These are phyloP conservation scores for Arctostaphylos glauca DNA, from an alignment of 148 eudicot species.

Conservation along the genomic window DNA sequence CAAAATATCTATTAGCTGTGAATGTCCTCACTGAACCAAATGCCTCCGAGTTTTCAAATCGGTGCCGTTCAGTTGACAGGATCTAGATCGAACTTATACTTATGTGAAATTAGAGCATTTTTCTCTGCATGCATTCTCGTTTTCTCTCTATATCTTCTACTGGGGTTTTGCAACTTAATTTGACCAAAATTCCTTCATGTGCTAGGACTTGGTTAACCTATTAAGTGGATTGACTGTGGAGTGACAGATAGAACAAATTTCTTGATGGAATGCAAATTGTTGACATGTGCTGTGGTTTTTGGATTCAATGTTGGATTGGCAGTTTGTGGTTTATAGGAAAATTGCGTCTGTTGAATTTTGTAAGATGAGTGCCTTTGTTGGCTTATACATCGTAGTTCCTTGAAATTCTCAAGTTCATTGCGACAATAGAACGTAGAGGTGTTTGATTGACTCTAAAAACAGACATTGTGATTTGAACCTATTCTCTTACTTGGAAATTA, in stretches of 20 bases:
- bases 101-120: not conserved
- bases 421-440: not conserved
- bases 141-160: not conserved
- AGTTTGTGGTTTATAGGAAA: not conserved
- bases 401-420: not conserved
- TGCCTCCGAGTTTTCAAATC: constrained; percentile 31
- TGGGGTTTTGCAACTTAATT: not conserved
- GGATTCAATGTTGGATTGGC: not conserved
- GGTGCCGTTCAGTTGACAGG: constrained; percentile 39
- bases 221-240: not conserved
- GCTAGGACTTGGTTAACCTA: not conserved
- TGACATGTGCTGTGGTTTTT: not conserved
- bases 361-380: not conserved
- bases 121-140: not conserved
- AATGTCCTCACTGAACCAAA: not conserved
- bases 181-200: no score
- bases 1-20: not conserved
- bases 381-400: not conserved
- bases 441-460: not conserved
- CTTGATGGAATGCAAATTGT: not conserved
- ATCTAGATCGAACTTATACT: not conserved
- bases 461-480: not conserved
- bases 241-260: not conserved
- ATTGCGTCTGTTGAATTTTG: not conserved
- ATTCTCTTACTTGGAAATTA: not conserved